These are phyloP conservation scores for Globisporangium camurandrum DNA, from an alignment of 352 stramenopile species.

Conservation along the genomic window DNA sequence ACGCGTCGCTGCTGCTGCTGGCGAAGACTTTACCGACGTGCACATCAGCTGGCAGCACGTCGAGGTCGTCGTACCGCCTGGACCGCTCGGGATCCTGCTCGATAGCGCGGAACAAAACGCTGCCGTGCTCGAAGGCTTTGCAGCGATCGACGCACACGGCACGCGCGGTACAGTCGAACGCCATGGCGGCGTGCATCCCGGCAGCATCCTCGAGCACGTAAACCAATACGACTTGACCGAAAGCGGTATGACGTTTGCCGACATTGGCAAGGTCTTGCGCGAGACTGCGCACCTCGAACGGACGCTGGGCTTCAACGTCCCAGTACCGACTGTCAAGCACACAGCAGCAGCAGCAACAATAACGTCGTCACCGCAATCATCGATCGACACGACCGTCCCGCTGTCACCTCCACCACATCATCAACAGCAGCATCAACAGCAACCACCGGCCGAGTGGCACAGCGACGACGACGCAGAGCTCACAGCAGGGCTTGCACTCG, in stretches of 20 bases:
- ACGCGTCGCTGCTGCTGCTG: slow-evolving; percentile 4
- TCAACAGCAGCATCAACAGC: not conserved
- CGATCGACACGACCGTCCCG: not conserved
- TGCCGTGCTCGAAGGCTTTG: slow-evolving; percentile 63
- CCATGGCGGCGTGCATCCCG: slow-evolving; percentile 26
- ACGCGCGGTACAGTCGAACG: slow-evolving; percentile 34
- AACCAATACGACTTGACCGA: slow-evolving; percentile 53
- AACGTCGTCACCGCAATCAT: not conserved
- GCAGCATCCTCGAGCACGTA: slow-evolving; percentile 45
- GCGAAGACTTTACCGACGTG: slow-evolving; percentile 8
- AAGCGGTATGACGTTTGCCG: slow-evolving; percentile 32
- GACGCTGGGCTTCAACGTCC: slow-evolving; percentile 37
- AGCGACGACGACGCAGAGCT: not conserved
- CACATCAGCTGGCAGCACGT: slow-evolving; percentile 16
- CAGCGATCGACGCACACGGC: slow-evolving; percentile 30
- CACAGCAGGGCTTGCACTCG: slow-evolving; percentile 1
- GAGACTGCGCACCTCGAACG: slow-evolving; percentile 46
- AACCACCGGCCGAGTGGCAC: not conserved
- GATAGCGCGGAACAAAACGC: slow-evolving; percentile 28
- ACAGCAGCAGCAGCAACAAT: too few relatives aligned
- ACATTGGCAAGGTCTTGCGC: slow-evolving; percentile 51
- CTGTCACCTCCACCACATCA: not conserved
- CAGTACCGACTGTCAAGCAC: slow-evolving; percentile 6
- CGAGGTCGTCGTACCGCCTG: slow-evolving; percentile 40
- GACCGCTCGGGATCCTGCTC: slow-evolving; percentile 62